Evolutionary conservation across 495 filamentous ascomycete species (phyloP).

Genomic region (Lasiosphaeriaceae sp.): DNA sequence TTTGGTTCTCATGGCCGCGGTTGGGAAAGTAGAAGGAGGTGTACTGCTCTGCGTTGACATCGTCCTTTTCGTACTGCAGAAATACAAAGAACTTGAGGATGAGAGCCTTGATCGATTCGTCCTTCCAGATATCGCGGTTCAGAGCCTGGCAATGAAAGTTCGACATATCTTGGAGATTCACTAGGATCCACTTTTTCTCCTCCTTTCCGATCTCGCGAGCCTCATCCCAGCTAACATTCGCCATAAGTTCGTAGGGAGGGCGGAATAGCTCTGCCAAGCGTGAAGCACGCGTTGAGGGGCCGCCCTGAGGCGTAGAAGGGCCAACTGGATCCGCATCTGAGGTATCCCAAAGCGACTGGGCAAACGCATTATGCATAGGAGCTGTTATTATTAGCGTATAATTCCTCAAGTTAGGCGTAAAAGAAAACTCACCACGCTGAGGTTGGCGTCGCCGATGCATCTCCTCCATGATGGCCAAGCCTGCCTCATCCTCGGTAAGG

Average conservation of each 20-base stretch:
- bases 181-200: slow-evolving; percentile 84
- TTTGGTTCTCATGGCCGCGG: slow-evolving; percentile 64
- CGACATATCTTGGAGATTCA: slow-evolving; percentile 89
- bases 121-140: slow-evolving; percentile 95
- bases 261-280: slow-evolving; percentile 86
- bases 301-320: too few species aligned
- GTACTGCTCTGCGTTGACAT: slow-evolving; percentile 70
- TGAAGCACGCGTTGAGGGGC: slow-evolving; percentile 20
- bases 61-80: slow-evolving; percentile 83
- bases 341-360: slow-evolving; percentile 82
- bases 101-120: slow-evolving; percentile 67
- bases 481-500: slow-evolving; percentile 54
- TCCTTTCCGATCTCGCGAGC: slow-evolving; percentile 82
- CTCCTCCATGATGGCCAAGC: slow-evolving; percentile 63
- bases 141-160: slow-evolving; percentile 90
- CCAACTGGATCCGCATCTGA: slow-evolving; percentile 19
- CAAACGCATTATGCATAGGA: too few species aligned
- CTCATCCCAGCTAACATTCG: slow-evolving; percentile 65
- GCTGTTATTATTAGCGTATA: too few species aligned
- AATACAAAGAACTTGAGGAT: slow-evolving; percentile 92
- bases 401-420: too few species aligned
- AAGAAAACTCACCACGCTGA: background rate
- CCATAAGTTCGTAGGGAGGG: slow-evolving; percentile 86
- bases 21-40: slow-evolving; percentile 84
- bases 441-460: slow-evolving; percentile 48